Evolutionary conservation across 176 grass and related monocot genomes (phyloP), one percentile per base, ranked within the genome.

Genomic region (Oryza rufipogon): DNA sequence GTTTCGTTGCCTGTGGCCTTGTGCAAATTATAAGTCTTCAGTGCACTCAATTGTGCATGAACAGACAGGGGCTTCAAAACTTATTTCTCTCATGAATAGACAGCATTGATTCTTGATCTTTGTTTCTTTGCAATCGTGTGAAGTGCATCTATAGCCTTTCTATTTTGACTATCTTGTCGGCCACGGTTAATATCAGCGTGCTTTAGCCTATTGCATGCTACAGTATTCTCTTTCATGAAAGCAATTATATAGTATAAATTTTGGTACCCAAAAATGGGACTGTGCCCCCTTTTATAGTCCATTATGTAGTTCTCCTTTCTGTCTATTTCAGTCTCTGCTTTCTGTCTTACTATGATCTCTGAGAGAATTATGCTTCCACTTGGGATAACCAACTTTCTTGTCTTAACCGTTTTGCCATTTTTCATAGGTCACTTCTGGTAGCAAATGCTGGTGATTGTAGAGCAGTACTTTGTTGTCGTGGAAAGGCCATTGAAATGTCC

Each of bases 381-480:
- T 39, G 1, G n/a, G 26, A 77, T 41, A 11, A 28, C n/a, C 19
- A 64, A 38, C 44, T 23, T 63, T 77, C 65, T 47, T 73, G 2
- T 68, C 30, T 70, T 74, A n/a, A 38, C 14, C 34, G 22, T 68
- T 71, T 68, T 17, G 30, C 16, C 60, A 20, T 82, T 26, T 72
- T 68, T 36, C 7, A 70, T 81, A 98, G 96, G 91, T 95, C 89
- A 22, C 88, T 98, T 70, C 80, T 98, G 58, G 96, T 98, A 19
- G 96, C 91, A 20, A 98, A 98, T 90, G 96, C 89, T 75, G 93
- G 96, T 74, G 96, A 95, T 70, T 98, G 96, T 78, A 81, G 93
- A 76, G 96, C 96, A 63, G 96, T 98, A 41, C 89, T 98, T 77
- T 93, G 93, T 78, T 86, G 87, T 73, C 87, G 89, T 44, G 96